These are phyloP conservation scores for Pseudotulostoma volvatum DNA, from an alignment of 495 filamentous ascomycete species.

Conservation along the genomic window DNA sequence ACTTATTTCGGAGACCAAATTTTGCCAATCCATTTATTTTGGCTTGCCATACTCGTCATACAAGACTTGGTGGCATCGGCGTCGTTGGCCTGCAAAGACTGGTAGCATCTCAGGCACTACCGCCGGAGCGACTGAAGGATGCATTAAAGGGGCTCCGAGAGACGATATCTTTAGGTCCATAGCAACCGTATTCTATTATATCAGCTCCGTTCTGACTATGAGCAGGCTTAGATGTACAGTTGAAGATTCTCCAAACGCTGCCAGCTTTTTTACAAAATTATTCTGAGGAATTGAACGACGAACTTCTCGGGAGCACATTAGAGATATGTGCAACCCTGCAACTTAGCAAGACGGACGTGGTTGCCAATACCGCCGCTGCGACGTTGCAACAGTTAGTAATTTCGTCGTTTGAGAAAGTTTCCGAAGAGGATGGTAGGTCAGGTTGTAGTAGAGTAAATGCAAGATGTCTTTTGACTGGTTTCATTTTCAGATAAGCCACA, in stretches of 20 bases:
- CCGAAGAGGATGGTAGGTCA: slow-evolving; percentile 51
- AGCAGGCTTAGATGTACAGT: slow-evolving; percentile 71
- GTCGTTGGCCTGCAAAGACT: slow-evolving; percentile 79
- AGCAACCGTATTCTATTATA: slow-evolving; percentile 1
- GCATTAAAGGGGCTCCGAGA: slow-evolving; percentile 77
- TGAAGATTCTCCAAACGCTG: slow-evolving; percentile 88
- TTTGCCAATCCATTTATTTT: slow-evolving; percentile 88
- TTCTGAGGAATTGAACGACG: slow-evolving; percentile 59
- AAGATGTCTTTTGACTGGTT: slow-evolving; percentile 10
- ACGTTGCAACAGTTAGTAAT: slow-evolving; percentile 89
- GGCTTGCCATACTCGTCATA: slow-evolving; percentile 76
- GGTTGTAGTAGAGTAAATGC: no score
- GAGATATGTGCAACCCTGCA: slow-evolving; percentile 86
- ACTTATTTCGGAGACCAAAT: slow-evolving; percentile 61
- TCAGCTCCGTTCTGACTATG: slow-evolving; percentile 14
- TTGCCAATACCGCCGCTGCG: slow-evolving; percentile 87
- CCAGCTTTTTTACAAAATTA: slow-evolving; percentile 90
- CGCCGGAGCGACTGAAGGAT: slow-evolving; percentile 56
- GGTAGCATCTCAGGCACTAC: slow-evolving; percentile 61
- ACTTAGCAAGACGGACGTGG: slow-evolving; percentile 74
- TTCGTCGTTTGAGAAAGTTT: slow-evolving; percentile 82
- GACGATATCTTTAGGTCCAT: slow-evolving; percentile 49
- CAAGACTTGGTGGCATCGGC: slow-evolving; percentile 72
- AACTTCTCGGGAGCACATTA: slow-evolving; percentile 62
- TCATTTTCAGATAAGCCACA: slow-evolving; percentile 39